Conservation (phyloP, 169 alveolate genomes). For the Cryptosporidium baileyi region DNA sequence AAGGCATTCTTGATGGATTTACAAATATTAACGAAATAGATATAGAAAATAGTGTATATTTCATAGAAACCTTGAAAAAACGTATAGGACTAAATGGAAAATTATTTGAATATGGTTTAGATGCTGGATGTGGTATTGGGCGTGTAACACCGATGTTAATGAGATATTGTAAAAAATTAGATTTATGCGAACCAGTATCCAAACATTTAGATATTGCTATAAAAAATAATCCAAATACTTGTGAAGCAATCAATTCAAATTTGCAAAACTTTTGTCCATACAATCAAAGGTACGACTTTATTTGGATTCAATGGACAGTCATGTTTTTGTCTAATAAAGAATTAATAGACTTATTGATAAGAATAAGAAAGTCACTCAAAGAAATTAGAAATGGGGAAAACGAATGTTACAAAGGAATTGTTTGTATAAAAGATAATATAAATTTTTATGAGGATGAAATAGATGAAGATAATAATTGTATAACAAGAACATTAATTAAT, state of each 20-base stretch:
- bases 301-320: slow-evolving; percentile 66
- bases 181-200: slow-evolving; percentile 21
- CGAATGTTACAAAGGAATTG: slow-evolving; percentile 12
- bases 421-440: slow-evolving; percentile 52
- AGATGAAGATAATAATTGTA: slow-evolving; percentile 26
- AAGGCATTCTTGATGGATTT: slow-evolving; percentile 63
- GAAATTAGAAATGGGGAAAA: neutral
- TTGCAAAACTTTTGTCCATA: slow-evolving; percentile 27
- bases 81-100: neutral
- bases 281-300: slow-evolving; percentile 45
- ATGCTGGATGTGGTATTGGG: slow-evolving; percentile 69
- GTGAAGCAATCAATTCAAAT: neutral
- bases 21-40: slow-evolving; percentile 60
- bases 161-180: slow-evolving; percentile 26
- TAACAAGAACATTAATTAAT: slow-evolving; percentile 17
- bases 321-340: slow-evolving; percentile 52
- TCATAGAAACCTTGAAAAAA: slow-evolving; percentile 17
- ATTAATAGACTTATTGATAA: slow-evolving; percentile 13
- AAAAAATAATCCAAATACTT: neutral
- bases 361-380: slow-evolving; percentile 15
- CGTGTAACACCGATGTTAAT: slow-evolving; percentile 54
- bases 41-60: slow-evolving; percentile 8
- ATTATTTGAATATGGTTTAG: slow-evolving; percentile 42
- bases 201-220: slow-evolving; percentile 30
- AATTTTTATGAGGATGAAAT: slow-evolving; percentile 29